These are phyloP conservation scores for Porphyrellus cyaneotinctus DNA, from an alignment of 768 basidiomycete species.

Conservation along the genomic window DNA sequence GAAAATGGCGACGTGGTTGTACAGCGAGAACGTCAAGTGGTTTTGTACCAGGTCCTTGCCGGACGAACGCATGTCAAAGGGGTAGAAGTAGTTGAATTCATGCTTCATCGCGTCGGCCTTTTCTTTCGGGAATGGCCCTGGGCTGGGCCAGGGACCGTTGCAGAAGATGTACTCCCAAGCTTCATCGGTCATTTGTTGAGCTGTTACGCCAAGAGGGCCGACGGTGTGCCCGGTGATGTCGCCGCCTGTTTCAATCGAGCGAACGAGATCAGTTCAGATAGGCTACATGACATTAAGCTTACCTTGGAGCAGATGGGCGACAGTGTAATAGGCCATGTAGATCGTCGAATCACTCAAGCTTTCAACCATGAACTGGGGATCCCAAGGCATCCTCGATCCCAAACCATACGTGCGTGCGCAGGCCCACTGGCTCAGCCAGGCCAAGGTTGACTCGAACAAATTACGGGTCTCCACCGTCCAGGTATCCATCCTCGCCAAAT, in stretches of 20 bases:
- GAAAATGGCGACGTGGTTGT: conserved; percentile 95
- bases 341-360: conserved; percentile 96
- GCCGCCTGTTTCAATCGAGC: conserved; percentile 40
- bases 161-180: conserved; percentile 94
- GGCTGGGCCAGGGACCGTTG: conserved; percentile 68
- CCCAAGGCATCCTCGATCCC: conserved; percentile 95
- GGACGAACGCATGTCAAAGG: conserved; percentile 95
- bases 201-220: conserved; percentile 79
- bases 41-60: conserved; percentile 97
- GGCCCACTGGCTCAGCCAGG: conserved; percentile 98
- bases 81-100: conserved; percentile 96
- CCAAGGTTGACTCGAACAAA: conserved; percentile 84
- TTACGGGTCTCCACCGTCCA: conserved; percentile 91
- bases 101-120: conserved; percentile 83
- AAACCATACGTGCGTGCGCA: conserved; percentile 97
- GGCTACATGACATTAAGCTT: conserved; percentile 16
- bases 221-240: conserved; percentile 74
- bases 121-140: conserved; percentile 62
- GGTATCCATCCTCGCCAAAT: conserved; percentile 82
- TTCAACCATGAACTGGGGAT: conserved; percentile 93
- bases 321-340: conserved; percentile 98
- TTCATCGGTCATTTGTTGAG: conserved; percentile 96
- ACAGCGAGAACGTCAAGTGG: conserved; percentile 89
- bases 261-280: conserved; percentile 8
- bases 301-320: conserved; percentile 90